Conservation (phyloP, 176 grass and related monocot species). For the Ampelocalamus luodianensis region DNA sequence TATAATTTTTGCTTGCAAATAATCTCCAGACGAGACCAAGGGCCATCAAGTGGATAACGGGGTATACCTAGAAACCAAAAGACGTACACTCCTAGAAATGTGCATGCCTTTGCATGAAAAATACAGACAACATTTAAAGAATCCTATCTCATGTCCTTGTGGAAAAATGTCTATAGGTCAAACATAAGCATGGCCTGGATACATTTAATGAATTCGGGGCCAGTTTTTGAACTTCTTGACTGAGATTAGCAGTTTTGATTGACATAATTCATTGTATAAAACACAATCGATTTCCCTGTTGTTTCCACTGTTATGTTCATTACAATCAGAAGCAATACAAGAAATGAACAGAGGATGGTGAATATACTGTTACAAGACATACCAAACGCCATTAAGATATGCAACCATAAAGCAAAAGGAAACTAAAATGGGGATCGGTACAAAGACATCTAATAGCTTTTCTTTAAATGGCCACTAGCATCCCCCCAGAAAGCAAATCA, state of each 20-base stretch:
- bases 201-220: not conserved
- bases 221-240: not conserved
- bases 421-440: not conserved
- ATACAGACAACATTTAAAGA: not conserved
- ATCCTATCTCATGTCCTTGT: not conserved
- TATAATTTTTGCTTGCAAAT: not conserved
- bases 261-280: not conserved
- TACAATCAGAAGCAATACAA: not conserved
- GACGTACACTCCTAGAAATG: not conserved
- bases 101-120: not conserved
- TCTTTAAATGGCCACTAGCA: not conserved
- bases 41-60: not conserved
- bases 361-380: not conserved
- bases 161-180: not conserved
- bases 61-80: not conserved
- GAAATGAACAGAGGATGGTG: not conserved
- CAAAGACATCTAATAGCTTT: not conserved
- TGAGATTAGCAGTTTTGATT: not conserved
- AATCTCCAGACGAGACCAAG: not conserved
- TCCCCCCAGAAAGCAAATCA: not conserved
- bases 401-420: not conserved
- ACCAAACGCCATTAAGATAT: not conserved
- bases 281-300: not conserved
- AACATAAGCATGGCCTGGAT: constrained; percentile 9
- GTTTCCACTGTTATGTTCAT: not conserved